phyloP scores from a whole-genome alignment of 73 alveolate species.

The Urostyla sp. region DNA sequence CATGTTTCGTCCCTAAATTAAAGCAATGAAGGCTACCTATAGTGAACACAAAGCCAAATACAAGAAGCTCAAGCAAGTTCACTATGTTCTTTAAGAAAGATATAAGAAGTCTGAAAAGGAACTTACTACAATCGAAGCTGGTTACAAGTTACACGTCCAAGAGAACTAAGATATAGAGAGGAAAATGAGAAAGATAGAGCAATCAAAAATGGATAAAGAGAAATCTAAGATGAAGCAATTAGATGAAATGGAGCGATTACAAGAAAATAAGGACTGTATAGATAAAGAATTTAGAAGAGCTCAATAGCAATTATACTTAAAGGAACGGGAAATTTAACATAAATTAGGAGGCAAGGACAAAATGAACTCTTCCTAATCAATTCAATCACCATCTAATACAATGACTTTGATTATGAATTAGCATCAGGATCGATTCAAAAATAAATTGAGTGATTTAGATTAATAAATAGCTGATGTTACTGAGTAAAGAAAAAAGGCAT shows the following conservation, averaged over 20 bases:
- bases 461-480: conserved; percentile 2
- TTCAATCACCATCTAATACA: background rate
- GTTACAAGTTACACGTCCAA: background rate
- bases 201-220: background rate
- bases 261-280: conserved; percentile 33
- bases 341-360: conserved; percentile 2
- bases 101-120: conserved; percentile 37
- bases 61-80: conserved; percentile 4
- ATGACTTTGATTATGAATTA: background rate
- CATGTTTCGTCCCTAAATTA: conserved; percentile 53
- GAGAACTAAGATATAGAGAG: conserved; percentile 17
- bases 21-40: conserved; percentile 43
- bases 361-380: background rate
- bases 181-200: conserved; percentile 20
- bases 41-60: conserved; percentile 46
- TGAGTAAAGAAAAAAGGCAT: conserved; percentile 15
- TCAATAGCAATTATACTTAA: background rate
- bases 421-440: conserved; percentile 33
- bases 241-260: conserved; percentile 16
- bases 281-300: conserved; percentile 61
- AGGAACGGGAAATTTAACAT: conserved; percentile 29
- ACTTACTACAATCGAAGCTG: background rate
- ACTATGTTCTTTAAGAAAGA: conserved; percentile 21
- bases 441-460: conserved; percentile 34
- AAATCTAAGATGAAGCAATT: background rate